Percentiles rank a stretch among this genome's conserved stretches.
Evolutionary conservation across 2,329 filamentous ascomycete genomes (phyloP).

Genomic region (Bipolaris zeicola): DNA sequence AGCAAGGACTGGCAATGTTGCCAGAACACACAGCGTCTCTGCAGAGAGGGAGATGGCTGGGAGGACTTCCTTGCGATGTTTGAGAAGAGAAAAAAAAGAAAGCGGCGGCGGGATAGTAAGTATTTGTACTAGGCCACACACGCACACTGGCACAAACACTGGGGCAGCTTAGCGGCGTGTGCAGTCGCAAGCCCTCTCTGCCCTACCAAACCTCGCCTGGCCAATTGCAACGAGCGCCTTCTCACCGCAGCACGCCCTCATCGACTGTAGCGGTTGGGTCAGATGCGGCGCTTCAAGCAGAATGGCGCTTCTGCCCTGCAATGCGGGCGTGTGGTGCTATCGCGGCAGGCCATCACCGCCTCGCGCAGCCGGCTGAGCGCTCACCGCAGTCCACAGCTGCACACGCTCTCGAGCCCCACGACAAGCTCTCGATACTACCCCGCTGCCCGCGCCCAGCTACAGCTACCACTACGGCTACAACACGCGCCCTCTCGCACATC

Average conservation of each 20-base stretch:
- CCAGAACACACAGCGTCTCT: conserved; percentile 44
- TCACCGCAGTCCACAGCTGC: conserved; percentile 33
- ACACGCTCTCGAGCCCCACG: conserved; percentile 34
- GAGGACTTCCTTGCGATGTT: conserved; percentile 42
- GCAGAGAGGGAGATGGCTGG: conserved; percentile 34
- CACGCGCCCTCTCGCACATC: conserved; percentile 24
- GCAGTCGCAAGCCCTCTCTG: conserved; percentile 13
- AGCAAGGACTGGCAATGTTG: conserved; percentile 40
- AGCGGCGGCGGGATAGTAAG: conserved; percentile 6
- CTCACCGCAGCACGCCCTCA: conserved; percentile 20
- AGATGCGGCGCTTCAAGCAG: conserved; percentile 46
- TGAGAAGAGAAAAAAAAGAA: conserved; percentile 24
- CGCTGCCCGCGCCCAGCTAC: conserved; percentile 30
- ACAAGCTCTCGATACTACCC: conserved; percentile 38
- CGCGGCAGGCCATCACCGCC: conserved; percentile 25
- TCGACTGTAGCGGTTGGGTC: conserved; percentile 8
- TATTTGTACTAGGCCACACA: conserved; percentile 3
- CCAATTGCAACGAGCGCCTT: conserved; percentile 29
- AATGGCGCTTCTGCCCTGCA: conserved; percentile 31
- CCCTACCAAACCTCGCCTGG: conserved; percentile 19
- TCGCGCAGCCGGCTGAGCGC: conserved; percentile 27
- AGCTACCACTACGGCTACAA: conserved; percentile 23
- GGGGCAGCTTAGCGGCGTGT: conserved; percentile 5
- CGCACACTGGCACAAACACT: background rate
- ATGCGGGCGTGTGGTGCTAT: conserved; percentile 12